A percentile compares a stretch with the other conserved stretches of the same genome.
These are phyloP conservation scores for Talaromyces borbonicus DNA, from an alignment of 495 filamentous ascomycete species.

Conservation along the genomic window DNA sequence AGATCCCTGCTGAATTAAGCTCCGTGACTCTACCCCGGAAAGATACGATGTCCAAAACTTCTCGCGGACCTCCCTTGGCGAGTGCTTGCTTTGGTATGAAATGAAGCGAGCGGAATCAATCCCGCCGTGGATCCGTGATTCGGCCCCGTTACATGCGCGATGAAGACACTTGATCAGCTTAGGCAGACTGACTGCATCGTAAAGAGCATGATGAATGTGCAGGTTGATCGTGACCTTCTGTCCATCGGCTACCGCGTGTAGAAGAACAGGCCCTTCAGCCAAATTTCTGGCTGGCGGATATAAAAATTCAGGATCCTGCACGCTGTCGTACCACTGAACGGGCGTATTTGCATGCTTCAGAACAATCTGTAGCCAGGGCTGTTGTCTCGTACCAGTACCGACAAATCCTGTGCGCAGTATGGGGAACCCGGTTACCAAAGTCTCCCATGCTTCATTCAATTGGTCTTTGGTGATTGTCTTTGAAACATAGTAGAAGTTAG, in stretches of 20 bases:
- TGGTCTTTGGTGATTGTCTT: constrained; percentile 10
- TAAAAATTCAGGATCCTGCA: not conserved
- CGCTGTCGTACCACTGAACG: constrained; percentile 18
- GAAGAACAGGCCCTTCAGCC: constrained; percentile 14
- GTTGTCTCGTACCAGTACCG: constrained; percentile 8
- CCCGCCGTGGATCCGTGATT: not conserved
- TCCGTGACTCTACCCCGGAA: not conserved
- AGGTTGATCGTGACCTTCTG: constrained; percentile 16
- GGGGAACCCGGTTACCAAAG: constrained; percentile 13
- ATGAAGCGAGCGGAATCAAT: constrained; percentile 20
- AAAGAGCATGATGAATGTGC: constrained; percentile 30
- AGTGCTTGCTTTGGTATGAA: constrained; percentile 20
- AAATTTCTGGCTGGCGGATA: constrained; percentile 8
- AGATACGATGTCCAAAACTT: constrained; percentile 26
- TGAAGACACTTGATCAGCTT: constrained; percentile 17
- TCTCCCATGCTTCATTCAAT: constrained; percentile 19
- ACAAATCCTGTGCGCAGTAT: constrained; percentile 26
- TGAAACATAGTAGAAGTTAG: constrained; percentile 19
- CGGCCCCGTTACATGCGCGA: constrained; percentile 11
- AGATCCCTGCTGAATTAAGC: not conserved
- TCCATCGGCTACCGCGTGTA: constrained; percentile 19
- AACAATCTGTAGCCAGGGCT: constrained; percentile 20
- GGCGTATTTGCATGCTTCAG: constrained; percentile 14
- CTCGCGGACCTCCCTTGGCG: constrained; percentile 16
- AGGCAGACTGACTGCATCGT: constrained; percentile 26